These are phyloP conservation scores for Aspergillus candidus DNA, from an alignment of 2,329 filamentous ascomycete genomes.

Conservation along the genomic window DNA sequence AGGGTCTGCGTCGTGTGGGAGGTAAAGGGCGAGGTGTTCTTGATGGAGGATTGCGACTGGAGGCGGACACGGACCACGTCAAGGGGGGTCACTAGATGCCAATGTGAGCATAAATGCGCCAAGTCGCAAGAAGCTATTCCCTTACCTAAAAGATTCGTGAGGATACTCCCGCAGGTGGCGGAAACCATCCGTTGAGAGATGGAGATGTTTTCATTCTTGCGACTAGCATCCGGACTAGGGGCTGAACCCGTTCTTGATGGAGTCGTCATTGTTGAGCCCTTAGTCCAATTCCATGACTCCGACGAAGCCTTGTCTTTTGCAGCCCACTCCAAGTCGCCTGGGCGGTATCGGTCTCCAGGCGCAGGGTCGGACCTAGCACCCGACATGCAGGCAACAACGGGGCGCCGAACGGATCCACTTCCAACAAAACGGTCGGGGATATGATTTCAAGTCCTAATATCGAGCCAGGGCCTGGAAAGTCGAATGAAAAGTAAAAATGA, in stretches of 20 bases:
- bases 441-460: too few species aligned
- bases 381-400: constrained; percentile 23
- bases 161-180: constrained; percentile 79
- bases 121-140: constrained; percentile 2
- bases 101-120: constrained; percentile 7
- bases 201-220: constrained; percentile 55
- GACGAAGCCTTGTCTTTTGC: constrained; percentile 5
- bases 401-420: too few species aligned
- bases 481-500: constrained; percentile 2
- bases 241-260: constrained; percentile 21
- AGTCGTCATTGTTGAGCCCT: constrained; percentile 31
- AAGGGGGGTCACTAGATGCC: constrained; percentile 71
- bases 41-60: constrained; percentile 67
- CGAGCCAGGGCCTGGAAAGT: too few species aligned
- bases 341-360: constrained; percentile 20
- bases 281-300: constrained; percentile 27
- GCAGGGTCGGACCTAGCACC: constrained; percentile 15
- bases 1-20: constrained; percentile 48
- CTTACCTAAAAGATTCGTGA: constrained; percentile 83
- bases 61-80: constrained; percentile 94
- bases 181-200: constrained; percentile 90
- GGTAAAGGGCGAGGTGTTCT: constrained; percentile 51
- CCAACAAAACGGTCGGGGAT: too few species aligned
- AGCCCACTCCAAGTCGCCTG: constrained; percentile 10
- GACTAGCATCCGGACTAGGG: constrained; percentile 15